A percentile compares a stretch with the other conserved stretches of the same genome.
Conservation (phyloP, 2,329 filamentous ascomycete genomes). For the Magnaporthiopsis poae region DNA sequence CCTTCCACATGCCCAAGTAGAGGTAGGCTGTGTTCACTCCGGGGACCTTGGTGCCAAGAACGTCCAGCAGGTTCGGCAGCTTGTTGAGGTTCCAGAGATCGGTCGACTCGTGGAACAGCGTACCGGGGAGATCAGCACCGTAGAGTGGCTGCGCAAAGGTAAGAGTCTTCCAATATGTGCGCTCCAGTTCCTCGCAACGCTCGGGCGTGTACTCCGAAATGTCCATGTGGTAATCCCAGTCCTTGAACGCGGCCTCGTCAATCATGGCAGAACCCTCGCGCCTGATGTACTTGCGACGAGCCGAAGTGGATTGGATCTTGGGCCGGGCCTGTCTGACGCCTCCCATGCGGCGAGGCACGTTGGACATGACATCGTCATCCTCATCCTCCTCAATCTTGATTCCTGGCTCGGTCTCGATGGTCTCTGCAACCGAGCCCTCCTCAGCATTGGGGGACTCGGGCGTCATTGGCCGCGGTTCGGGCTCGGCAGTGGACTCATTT, state of each 20-base stretch:
- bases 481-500: constrained; percentile 28
- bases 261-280: constrained; percentile 68
- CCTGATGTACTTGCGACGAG: constrained; percentile 75
- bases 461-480: constrained; percentile 47
- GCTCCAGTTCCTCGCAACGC: constrained; percentile 86
- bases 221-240: constrained; percentile 83
- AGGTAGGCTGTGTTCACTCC: constrained; percentile 97
- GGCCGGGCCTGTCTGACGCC: constrained; percentile 43
- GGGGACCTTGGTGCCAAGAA: constrained; percentile 87
- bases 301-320: constrained; percentile 67
- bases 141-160: constrained; percentile 93
- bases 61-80: constrained; percentile 83
- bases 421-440: constrained; percentile 29
- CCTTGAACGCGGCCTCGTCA: constrained; percentile 81
- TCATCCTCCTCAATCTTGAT: constrained; percentile 33
- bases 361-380: constrained; percentile 26
- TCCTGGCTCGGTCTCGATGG: constrained; percentile 39
- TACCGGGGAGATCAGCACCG: constrained; percentile 91
- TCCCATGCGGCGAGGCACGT: constrained; percentile 31
- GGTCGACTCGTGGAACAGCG: constrained; percentile 78
- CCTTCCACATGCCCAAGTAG: constrained; percentile 99
- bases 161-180: constrained; percentile 92
- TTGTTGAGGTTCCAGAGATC: constrained; percentile 91
- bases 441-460: constrained; percentile 44
- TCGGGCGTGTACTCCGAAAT: constrained; percentile 82